These are phyloP conservation scores for Rhynchosporium secalis DNA, from an alignment of 2,329 filamentous ascomycete genomes.

Conservation along the genomic window DNA sequence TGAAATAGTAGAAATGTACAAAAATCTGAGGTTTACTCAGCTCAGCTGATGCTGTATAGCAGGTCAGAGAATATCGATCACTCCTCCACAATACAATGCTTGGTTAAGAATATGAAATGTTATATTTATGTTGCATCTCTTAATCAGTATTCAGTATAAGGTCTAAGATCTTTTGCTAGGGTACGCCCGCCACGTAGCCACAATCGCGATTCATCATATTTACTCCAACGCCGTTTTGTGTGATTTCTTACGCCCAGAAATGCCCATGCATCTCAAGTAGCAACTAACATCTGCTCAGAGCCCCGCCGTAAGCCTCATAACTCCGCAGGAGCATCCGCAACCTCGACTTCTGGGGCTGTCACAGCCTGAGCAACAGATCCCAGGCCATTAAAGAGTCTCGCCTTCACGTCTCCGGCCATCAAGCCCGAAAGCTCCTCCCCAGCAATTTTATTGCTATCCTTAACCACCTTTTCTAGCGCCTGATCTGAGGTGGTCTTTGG, in stretches of 20 bases:
- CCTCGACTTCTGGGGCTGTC: conserved; percentile 8
- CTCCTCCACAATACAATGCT: background rate
- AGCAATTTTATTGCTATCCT: conserved; percentile 57
- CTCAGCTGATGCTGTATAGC: background rate
- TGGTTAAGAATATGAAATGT: background rate
- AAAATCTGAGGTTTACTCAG: background rate
- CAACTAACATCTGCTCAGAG: background rate
- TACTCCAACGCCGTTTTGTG: conserved; percentile 28
- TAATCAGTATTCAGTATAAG: conserved; percentile 11
- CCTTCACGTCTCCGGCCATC: conserved; percentile 49
- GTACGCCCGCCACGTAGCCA: conserved; percentile 2
- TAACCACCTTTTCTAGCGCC: conserved; percentile 55
- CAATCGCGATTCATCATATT: conserved; percentile 23
- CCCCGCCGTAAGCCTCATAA: conserved; percentile 7
- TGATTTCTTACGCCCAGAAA: conserved; percentile 26
- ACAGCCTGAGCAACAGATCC: conserved; percentile 24
- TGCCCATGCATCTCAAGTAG: conserved; percentile 15
- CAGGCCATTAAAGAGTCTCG: conserved; percentile 48
- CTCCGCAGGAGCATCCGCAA: conserved; percentile 13
- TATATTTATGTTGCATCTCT: background rate
- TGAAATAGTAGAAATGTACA: background rate
- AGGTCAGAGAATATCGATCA: background rate
- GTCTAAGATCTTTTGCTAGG: conserved; percentile 10
- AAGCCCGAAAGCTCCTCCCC: conserved; percentile 50
- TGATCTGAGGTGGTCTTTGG: conserved; percentile 42